Percentiles rank a stretch among this genome's conserved stretches.
Evolutionary conservation across 2,329 filamentous ascomycete species (phyloP).

Genomic region (Phialemonium atrogriseum): DNA sequence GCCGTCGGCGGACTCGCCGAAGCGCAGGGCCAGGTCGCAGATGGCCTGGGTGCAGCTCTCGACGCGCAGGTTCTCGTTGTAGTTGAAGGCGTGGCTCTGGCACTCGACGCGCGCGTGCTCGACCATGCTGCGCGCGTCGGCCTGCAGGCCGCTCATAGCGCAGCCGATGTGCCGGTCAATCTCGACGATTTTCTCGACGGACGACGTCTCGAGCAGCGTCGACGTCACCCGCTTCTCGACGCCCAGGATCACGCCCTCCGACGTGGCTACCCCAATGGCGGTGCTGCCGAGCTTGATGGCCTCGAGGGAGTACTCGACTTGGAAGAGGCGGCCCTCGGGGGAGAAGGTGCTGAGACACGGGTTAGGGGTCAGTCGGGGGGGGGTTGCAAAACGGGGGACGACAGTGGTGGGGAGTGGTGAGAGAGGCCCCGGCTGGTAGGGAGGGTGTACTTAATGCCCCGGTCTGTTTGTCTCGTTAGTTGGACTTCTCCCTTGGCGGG

Average conservation of each 20-base stretch:
- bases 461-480: conserved; percentile 57
- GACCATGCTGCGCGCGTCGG: conserved; percentile 94
- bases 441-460: conserved; percentile 81
- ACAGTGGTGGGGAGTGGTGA: no score
- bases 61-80: conserved; percentile 86
- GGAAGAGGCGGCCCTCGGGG: conserved; percentile 97
- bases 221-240: conserved; percentile 99
- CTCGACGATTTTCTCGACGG: conserved; percentile 99
- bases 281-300: conserved; percentile 99
- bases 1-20: conserved; percentile 93
- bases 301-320: conserved; percentile 99
- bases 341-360: conserved; percentile 76
- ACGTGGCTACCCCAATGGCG: conserved; percentile 94
- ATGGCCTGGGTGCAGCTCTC: conserved; percentile 99
- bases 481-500: conserved; percentile 11
- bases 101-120: conserved; percentile 97
- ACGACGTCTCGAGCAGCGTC: conserved; percentile 92
- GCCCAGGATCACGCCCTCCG: conserved; percentile 89
- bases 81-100: conserved; percentile 97
- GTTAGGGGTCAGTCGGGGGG: conserved; percentile 13
- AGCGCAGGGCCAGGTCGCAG: conserved; percentile 91
- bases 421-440: not conserved
- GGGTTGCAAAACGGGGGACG: no score
- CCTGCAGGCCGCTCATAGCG: conserved; percentile 96
- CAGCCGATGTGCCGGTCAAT: conserved; percentile 98